phyloP scores from a whole-genome alignment of 2,329 filamentous ascomycete species.

The Metarhizium sp. region DNA sequence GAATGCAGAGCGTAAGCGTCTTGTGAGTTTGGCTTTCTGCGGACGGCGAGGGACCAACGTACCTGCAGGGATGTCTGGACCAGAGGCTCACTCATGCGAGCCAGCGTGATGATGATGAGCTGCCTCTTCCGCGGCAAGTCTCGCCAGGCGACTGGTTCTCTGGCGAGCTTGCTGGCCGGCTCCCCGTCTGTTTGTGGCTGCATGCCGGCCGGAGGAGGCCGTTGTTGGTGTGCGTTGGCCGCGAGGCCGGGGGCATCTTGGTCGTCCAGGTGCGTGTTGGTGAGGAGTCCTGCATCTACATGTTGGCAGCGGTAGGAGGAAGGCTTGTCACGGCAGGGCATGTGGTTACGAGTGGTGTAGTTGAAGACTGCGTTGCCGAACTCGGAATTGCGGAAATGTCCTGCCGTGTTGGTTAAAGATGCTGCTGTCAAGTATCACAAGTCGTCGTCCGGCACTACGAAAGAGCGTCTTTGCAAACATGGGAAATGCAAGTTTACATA shows the following conservation, averaged over 20 bases:
- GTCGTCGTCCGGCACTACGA: too few relatives aligned
- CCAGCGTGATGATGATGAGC: slow-evolving; percentile 66
- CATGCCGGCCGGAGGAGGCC: neutral
- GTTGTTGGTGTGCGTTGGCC: neutral
- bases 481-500: too few relatives aligned
- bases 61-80: slow-evolving; percentile 64
- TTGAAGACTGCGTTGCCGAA: too few relatives aligned
- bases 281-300: neutral
- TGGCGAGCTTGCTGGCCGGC: neutral
- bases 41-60: neutral
- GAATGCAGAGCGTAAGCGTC: neutral
- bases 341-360: neutral
- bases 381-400: too few relatives aligned
- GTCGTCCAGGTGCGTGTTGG: neutral
- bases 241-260: neutral
- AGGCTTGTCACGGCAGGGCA: neutral
- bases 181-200: neutral
- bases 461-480: too few relatives aligned
- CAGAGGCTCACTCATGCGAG: slow-evolving; percentile 72
- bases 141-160: slow-evolving; percentile 40
- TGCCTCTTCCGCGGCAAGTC: slow-evolving; percentile 70
- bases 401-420: too few relatives aligned
- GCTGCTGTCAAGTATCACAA: too few relatives aligned
- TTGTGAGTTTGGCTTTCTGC: neutral
- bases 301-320: neutral